Conservation (phyloP, 768 basidiomycete genomes). For the Leccinum subtestaceum region DNA sequence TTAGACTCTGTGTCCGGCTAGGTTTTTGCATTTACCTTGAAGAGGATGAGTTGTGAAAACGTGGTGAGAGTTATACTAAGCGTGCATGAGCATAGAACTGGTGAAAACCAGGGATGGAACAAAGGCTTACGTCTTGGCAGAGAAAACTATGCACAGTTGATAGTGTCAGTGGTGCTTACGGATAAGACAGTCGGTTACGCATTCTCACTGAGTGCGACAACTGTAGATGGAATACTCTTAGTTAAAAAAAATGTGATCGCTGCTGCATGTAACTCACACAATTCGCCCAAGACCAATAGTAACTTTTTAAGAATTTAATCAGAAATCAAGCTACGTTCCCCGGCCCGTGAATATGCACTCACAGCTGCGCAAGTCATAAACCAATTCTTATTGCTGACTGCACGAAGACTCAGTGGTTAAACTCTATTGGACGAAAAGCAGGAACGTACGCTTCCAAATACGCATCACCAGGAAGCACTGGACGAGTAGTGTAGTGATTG, state of each 20-base stretch:
- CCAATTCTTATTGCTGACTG: conserved; percentile 49
- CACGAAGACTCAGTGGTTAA: conserved; percentile 11
- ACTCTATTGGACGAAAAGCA: background rate
- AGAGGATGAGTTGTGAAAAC: conserved; percentile 39
- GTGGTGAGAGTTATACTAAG: conserved; percentile 39
- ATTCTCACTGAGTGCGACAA: conserved; percentile 32
- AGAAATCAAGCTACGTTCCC: background rate
- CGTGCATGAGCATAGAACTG: conserved; percentile 11
- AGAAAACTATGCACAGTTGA: conserved; percentile 31
- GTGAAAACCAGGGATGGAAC: background rate
- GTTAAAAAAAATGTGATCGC: background rate
- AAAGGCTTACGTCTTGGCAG: conserved; percentile 34
- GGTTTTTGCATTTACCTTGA: conserved; percentile 37
- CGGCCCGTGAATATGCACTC: background rate
- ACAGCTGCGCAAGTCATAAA: conserved; percentile 33
- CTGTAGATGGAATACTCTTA: conserved; percentile 20
- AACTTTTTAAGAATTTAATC: conserved; percentile 6
- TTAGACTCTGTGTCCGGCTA: background rate
- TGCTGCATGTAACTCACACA: conserved; percentile 23
- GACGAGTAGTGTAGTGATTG: conserved; percentile 47
- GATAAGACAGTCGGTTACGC: background rate
- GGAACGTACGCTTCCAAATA: conserved; percentile 44
- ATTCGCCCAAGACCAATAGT: conserved; percentile 39
- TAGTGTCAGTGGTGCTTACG: conserved; percentile 3
- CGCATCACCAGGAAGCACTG: conserved; percentile 54